These are phyloP conservation scores for Phalaenopsis aphrodite DNA, from an alignment of 106 monocot species.

Conservation along the genomic window DNA sequence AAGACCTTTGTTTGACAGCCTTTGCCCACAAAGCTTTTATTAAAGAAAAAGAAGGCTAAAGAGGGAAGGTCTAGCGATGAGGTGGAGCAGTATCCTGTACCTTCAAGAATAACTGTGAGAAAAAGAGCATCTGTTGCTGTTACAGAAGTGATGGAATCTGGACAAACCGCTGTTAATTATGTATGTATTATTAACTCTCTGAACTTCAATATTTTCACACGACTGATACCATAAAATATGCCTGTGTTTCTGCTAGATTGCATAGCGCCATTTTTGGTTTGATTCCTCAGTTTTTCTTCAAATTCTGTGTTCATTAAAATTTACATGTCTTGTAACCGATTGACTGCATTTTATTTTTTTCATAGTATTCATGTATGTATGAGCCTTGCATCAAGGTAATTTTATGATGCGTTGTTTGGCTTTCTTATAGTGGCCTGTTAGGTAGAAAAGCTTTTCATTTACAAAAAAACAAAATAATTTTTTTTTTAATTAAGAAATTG, in stretches of 20 bases:
- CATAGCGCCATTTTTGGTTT: background rate
- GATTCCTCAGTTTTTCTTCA: background rate
- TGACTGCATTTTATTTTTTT: background rate
- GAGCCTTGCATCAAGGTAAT: background rate
- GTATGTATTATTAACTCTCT: slow-evolving; percentile 31
- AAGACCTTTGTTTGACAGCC: slow-evolving; percentile 45
- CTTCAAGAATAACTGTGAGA: slow-evolving; percentile 81
- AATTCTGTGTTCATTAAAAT: background rate
- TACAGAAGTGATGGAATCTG: slow-evolving; percentile 34
- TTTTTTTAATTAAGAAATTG: background rate
- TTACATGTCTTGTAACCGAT: background rate
- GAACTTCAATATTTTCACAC: background rate
- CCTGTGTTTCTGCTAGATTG: background rate
- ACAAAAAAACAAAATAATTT: background rate
- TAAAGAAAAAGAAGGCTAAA: slow-evolving; percentile 89
- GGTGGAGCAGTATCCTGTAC: slow-evolving; percentile 74
- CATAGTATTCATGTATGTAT: background rate
- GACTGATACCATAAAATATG: background rate
- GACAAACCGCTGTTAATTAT: slow-evolving; percentile 27
- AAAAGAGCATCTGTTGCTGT: slow-evolving; percentile 37
- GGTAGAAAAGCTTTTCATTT: background rate
- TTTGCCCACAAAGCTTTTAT: slow-evolving; percentile 73
- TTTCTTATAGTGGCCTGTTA: background rate
- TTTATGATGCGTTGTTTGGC: background rate
- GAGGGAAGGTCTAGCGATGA: slow-evolving; percentile 84